A percentile compares a stretch with the other conserved stretches of the same genome.
Conservation (phyloP, 2,329 filamentous ascomycete genomes). For the Verticillium nubilum region DNA sequence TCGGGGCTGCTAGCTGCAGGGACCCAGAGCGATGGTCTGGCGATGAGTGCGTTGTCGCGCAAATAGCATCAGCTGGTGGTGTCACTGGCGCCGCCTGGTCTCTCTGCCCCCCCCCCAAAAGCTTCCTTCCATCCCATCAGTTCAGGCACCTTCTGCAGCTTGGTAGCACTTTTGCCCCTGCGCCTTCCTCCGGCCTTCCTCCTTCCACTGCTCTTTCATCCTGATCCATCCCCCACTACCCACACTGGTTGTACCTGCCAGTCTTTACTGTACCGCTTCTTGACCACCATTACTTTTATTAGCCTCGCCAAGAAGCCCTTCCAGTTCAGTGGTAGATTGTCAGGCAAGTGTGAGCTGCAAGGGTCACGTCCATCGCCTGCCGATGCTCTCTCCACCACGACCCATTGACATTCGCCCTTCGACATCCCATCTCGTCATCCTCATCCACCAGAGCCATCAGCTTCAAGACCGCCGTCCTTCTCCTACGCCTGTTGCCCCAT, state of each 20-base stretch:
- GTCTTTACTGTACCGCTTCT: too few species aligned
- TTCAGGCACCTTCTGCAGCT: background rate
- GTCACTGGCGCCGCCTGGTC: background rate
- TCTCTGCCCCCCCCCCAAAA: background rate
- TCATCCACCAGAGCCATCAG: background rate
- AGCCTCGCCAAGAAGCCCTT: too few species aligned
- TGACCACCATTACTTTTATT: too few species aligned
- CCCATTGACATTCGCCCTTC: background rate
- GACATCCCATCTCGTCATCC: background rate
- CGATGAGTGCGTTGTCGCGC: background rate
- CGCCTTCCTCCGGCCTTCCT: background rate
- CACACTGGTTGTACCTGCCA: background rate
- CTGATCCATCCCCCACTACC: background rate
- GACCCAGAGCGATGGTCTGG: constrained; percentile 3
- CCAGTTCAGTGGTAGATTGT: too few species aligned
- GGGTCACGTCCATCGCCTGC: background rate
- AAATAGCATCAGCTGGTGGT: background rate
- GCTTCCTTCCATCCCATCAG: background rate
- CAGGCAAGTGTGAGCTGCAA: background rate
- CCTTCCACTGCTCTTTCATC: background rate
- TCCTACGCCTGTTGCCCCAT: background rate
- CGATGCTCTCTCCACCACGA: background rate
- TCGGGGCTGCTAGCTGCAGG: constrained; percentile 1
- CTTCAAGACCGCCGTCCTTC: background rate
- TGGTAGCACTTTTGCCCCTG: background rate